A percentile compares a stretch with the other conserved stretches of the same genome.
Conservation (phyloP, 345 rosid species). For the Nasturtium officinale region DNA sequence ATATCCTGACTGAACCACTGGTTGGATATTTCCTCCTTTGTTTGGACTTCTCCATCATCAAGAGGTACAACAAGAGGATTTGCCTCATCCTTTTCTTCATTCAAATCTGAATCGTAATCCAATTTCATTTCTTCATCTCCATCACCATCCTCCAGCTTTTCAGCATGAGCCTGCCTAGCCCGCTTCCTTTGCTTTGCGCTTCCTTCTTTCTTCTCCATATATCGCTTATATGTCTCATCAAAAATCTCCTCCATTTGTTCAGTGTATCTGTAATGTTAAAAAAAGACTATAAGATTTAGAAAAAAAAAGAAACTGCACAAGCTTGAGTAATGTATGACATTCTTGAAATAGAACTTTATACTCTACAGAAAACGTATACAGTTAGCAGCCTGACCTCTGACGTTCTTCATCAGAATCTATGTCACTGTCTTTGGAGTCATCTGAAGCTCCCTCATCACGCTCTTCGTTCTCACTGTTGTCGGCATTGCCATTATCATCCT, state of each 20-base stretch:
- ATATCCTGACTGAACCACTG: conserved; percentile 89
- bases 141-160: conserved; percentile 67
- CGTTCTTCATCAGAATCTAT: conserved; percentile 85
- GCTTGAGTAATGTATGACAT: conserved; percentile 19
- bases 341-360: background rate
- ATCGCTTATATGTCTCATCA: conserved; percentile 77
- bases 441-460: conserved; percentile 40
- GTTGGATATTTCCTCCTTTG: conserved; percentile 70
- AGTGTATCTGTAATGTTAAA: conserved; percentile 61
- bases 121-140: conserved; percentile 47
- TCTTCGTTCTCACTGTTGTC: conserved; percentile 63
- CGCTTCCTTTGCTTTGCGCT: conserved; percentile 82
- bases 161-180: conserved; percentile 67
- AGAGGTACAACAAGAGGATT: conserved; percentile 84
- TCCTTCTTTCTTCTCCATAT: conserved; percentile 66
- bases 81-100: conserved; percentile 57
- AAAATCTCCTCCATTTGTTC: conserved; percentile 74
- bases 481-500: conserved; percentile 50
- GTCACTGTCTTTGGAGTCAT: conserved; percentile 57
- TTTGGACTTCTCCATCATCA: conserved; percentile 62
- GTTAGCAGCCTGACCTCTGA: conserved; percentile 49
- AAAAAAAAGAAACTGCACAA: conserved; percentile 5
- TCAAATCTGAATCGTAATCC: conserved; percentile 76
- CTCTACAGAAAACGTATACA: background rate
- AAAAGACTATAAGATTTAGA: conserved; percentile 1